Base-by-base conservation (phyloP, 2,329 filamentous ascomycete genomes). In the Aspergillus sp. region DNA sequence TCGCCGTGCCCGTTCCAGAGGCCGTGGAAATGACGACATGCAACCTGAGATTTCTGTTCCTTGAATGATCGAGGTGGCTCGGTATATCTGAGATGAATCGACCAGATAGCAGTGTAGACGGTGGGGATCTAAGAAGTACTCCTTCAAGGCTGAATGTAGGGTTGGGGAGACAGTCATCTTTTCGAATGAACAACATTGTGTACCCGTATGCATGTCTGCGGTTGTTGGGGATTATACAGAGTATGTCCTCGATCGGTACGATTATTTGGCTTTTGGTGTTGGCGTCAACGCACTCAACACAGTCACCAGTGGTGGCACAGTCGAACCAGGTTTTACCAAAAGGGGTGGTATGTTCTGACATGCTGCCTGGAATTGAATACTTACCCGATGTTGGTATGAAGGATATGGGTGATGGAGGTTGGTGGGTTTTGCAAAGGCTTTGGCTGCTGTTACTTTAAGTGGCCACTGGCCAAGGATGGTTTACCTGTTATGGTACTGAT, bases 11-110 rank as follows among this genome's bases (percentile, higher is more conserved):
- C 1, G 82, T 82, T 14, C 90, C 90, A 0, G 90, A 90, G 19
- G 78, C 77, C 0, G 82, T 86, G 1, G 89, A 92, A 17, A 92
- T 80, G 21, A 93, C 71, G 17, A 91, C 78, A 64, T 90, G 82
- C n/a, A 79, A 59, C 51, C 62, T 65, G 17, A 52, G 52, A 33
- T 25, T 46, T 35, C 46, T 56, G 17, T 49, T 35, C 39, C 19
- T 39, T 9, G 43, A 19, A 25, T 54, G 17, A 19, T 39, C 23
- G 17, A 72, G 62, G 48, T 72, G 63, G 39, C 19, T 41, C 7
- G 71, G 70, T 31, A 68, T 40, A 3, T 63, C 57, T 6, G 55
- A 47, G 17, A 45, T 62, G 6, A 67, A 14, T 19, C 66, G 25
- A 7, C 14, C 19, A 4, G 47, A 40, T 8, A 51, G 27, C 5